Conservation (phyloP, 345 rosid species). For the Noccaea caerulescens region DNA sequence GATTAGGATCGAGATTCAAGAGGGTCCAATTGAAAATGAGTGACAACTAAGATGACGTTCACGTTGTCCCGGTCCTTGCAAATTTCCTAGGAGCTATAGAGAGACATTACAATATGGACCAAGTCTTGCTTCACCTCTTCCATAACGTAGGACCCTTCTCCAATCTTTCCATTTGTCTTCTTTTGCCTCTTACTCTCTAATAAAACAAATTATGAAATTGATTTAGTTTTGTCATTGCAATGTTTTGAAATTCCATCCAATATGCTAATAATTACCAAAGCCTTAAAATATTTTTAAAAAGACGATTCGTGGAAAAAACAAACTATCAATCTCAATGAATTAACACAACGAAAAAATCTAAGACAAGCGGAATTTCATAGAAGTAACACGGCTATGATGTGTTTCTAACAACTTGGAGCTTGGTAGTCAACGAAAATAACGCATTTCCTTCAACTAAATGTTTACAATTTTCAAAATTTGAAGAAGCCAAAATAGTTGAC, state of each 20-base stretch:
- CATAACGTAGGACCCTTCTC: conserved; percentile 42
- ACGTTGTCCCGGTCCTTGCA: conserved; percentile 27
- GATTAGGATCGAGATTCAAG: not conserved
- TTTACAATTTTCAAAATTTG: conserved; percentile 7
- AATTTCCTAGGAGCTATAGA: conserved; percentile 31
- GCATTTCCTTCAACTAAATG: not conserved
- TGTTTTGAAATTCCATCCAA: not conserved
- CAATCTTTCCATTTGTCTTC: conserved; percentile 18
- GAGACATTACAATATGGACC: conserved; percentile 36
- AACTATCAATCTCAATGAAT: not conserved
- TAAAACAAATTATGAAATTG: conserved; percentile 2
- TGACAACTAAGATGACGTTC: conserved; percentile 38
- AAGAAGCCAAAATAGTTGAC: conserved; percentile 6
- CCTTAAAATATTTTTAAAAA: too few relatives aligned
- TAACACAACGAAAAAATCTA: not conserved
- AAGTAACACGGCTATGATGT: conserved; percentile 10
- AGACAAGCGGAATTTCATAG: not conserved
- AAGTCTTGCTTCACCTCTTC: conserved; percentile 35
- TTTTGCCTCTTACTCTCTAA: conserved; percentile 27
- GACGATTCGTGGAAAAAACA: not conserved
- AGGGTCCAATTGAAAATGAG: conserved; percentile 28
- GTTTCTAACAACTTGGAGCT: conserved; percentile 35
- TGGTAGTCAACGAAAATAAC: conserved; percentile 31
- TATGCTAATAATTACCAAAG: too few relatives aligned
- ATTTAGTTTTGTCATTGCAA: not conserved